Base-by-base conservation (phyloP, 2,329 filamentous ascomycete genomes). In the Sclerotinia borealis region DNA sequence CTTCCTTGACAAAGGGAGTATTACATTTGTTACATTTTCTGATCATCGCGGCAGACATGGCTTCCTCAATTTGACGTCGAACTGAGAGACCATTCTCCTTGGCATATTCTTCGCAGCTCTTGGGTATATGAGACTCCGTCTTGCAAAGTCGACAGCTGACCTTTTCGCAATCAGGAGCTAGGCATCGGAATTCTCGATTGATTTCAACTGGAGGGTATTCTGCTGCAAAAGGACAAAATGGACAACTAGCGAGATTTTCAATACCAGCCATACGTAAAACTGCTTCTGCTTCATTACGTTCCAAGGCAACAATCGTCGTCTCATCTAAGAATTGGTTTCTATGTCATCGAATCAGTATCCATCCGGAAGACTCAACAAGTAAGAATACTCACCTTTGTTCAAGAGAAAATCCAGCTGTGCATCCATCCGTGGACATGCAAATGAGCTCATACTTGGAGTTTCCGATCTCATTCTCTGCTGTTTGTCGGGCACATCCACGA, bases 181-280 rank as follows among this genome's bases (percentile, higher is more conserved):
- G 78, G 75, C 92, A 96, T 4, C 80, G 79, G 67, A 96, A 96
- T 71, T 93, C 89, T 65, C 82, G 86, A 73, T 93, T 82, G 22
- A 84, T 76, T 22, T 89, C 84, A 1, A 89, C 76, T 0, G 89
- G 83, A 0, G 84, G 85, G 67, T 85, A 90, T 64, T 92, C 88
- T 39, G 86, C 89, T 48, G 90, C 91, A 77, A 85, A 96, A 27
- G 90, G 86, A 74, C 92, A 96, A 72, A 92, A 95, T 0, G 91
- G 91, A 68, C 92, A 96, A 37, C 83, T 85, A 37, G 84, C 89
- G 1, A 96, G 81, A 65, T 87, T 85, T 47, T 92, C 85, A 41
- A 96, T 81, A 0, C 81, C 84, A 0, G 91, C 90, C 65, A 84
- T 79, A n/a, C 84, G 83, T 45, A 96, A 79, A 29, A 85, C 83